Evolutionary conservation across 768 basidiomycete species (phyloP), one percentile per base, ranked within the genome.

Genomic region (Cystobasidiopsis lactophilus): DNA sequence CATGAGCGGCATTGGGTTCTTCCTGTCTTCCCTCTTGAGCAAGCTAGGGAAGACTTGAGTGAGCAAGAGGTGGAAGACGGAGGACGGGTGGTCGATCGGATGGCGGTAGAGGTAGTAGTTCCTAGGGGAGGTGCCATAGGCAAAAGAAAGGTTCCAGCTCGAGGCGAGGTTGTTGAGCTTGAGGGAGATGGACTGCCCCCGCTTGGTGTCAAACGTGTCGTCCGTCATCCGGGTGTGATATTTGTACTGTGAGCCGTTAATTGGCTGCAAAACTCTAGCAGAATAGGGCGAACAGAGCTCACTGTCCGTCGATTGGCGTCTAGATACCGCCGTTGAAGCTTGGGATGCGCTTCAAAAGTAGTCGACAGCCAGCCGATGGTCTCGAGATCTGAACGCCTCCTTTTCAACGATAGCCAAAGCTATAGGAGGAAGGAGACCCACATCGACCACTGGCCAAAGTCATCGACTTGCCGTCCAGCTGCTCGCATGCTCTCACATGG

Each of bases 371-470:
- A 84, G 9, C 83, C 85, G 51, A 89, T 70, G 10, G 86, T 93
- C 68, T 93, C 88, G 79, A 91, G 82, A 63, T 89, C n/a, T n/a
- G n/a, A n/a, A n/a, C n/a, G n/a, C n/a, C n/a, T n/a, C n/a, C n/a
- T n/a, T n/a, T n/a, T n/a, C n/a, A n/a, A n/a, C n/a, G n/a, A n/a
- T n/a, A n/a, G n/a, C n/a, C n/a, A n/a, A n/a, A n/a, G n/a, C n/a
- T n/a, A n/a, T n/a, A n/a, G n/a, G n/a, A n/a, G n/a, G n/a, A n/a
- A n/a, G n/a, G n/a, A n/a, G n/a, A n/a, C n/a, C n/a, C n/a, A n/a
- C n/a, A 91, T 23, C 84, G 71, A 18, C 88, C 82, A 57, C 82
- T 80, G 61, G 85, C 82, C 55, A 88, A 63, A 1, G 79, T 71
- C 70, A 86, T 83, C 0, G 79, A 78, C n/a, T 78, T 72, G 3